Base-by-base conservation (phyloP, 176 grass and related monocot genomes). In the Aegilops tauschii region DNA sequence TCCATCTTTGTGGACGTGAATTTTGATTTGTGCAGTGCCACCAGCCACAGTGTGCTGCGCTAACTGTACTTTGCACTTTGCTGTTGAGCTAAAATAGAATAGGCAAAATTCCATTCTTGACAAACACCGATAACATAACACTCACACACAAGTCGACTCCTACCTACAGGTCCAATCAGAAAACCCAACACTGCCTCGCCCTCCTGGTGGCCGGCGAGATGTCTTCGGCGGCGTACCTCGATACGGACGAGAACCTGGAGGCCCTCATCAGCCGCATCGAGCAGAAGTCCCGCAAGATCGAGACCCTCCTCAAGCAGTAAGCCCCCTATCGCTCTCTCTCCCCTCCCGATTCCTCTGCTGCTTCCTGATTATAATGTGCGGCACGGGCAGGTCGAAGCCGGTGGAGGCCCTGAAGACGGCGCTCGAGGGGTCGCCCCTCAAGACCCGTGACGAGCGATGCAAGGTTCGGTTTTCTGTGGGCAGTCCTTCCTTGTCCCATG, bases 221-320 rank as follows among this genome's bases (percentile, higher is more conserved):
- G 90, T 40, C 90, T 34, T 88, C 86, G 75, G 88, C 79, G 80
- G 87, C 84, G 36, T 93, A 87, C 85, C 82, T 88, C 17, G 90
- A 96, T 5, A 89, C 85, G 16, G 96, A 92, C 47, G 97, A 91
- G 90, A 96, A 99, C 72, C 87, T 96, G 16, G 97, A 96, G 84
- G 97, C 94, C n/a, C 94, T 99, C 73, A 96, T 99, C 82, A 79
- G 66, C 44, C 90, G 87, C 50, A 93, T 99, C 80, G 94, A 99
- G 94, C 94, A 99, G 87, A 99, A 99, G 86, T 99, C 94, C 54
- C 94, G 90, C 78, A 99, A 99, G 92, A 99, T 99, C 85, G 97
- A 99, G 87, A 93, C 83, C 52, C 92, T 93, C 81, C 97, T 99
- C 83, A 99, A 96, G 87, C 97, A 96, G 92, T 98, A 85, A 85